These are phyloP conservation scores for Prosopis cineraria DNA, from an alignment of 306 rosid genomes.

Conservation along the genomic window DNA sequence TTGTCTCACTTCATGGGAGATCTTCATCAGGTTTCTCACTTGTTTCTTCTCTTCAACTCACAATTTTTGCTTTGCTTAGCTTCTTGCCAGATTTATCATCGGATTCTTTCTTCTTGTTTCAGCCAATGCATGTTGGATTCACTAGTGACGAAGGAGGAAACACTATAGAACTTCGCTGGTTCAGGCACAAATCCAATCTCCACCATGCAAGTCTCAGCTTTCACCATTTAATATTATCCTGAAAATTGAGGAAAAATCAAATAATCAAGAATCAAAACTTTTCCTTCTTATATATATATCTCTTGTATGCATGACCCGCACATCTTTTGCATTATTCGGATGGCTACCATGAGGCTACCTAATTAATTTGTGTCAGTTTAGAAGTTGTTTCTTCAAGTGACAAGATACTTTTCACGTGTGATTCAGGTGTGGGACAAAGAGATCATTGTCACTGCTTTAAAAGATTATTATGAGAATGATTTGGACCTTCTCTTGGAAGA, in stretches of 20 bases:
- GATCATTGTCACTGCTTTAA: conserved; percentile 61
- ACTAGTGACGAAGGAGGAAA: conserved; percentile 87
- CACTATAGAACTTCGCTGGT: conserved; percentile 82
- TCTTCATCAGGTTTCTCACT: conserved; percentile 68
- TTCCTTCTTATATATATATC: too few relatives aligned
- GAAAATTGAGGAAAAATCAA: too few relatives aligned
- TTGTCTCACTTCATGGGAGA: conserved; percentile 92
- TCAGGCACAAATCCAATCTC: conserved; percentile 80
- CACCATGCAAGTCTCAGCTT: conserved; percentile 66
- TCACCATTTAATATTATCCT: too few relatives aligned
- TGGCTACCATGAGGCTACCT: too few relatives aligned
- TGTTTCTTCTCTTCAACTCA: background rate
- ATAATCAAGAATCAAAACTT: too few relatives aligned
- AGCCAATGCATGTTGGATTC: conserved; percentile 93
- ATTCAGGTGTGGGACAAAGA: conserved; percentile 92
- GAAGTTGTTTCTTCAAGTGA: background rate
- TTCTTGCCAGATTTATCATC: background rate
- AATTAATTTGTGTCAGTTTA: background rate
- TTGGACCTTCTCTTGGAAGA: conserved; percentile 64
- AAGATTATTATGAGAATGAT: conserved; percentile 79
- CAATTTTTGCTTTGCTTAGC: background rate
- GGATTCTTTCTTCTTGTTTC: conserved; percentile 13
- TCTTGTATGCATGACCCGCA: too few relatives aligned
- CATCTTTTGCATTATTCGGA: too few relatives aligned
- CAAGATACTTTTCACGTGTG: background rate